Evolutionary conservation across 805 yeast genomes (phyloP).

Genomic region (Scheffersomyces coipomensis): DNA sequence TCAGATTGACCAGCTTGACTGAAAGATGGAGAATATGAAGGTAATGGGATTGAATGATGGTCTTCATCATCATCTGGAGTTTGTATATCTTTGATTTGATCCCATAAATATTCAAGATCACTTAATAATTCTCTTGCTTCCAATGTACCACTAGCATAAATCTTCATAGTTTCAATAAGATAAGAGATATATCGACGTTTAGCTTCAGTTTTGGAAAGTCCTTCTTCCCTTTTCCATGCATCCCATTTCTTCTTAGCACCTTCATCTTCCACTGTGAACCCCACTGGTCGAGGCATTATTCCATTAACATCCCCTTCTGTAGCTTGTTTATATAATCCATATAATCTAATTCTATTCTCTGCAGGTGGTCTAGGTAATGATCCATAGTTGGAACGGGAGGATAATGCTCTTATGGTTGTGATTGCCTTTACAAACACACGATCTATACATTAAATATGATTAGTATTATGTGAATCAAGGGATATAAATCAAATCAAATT

Average conservation of each 20-base stretch:
- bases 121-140: constrained; percentile 64
- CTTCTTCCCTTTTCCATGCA: constrained; percentile 79
- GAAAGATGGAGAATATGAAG: constrained; percentile 34
- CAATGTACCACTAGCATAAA: constrained; percentile 63
- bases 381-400: constrained; percentile 60
- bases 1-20: constrained; percentile 37
- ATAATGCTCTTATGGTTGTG: constrained; percentile 70
- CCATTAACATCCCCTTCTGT: constrained; percentile 82
- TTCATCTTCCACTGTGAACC: constrained; percentile 58
- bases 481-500: too few relatives aligned
- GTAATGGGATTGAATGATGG: constrained; percentile 23
- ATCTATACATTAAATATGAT: constrained; percentile 39
- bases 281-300: constrained; percentile 64
- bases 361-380: constrained; percentile 76
- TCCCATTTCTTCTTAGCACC: constrained; percentile 77
- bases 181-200: constrained; percentile 67
- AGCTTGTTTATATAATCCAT: constrained; percentile 86
- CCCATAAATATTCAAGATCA: constrained; percentile 75
- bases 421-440: constrained; percentile 82
- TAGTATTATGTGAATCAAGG: too few relatives aligned
- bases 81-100: constrained; percentile 57
- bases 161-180: constrained; percentile 69
- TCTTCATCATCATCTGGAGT: constrained; percentile 28
- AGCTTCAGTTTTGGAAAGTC: constrained; percentile 67
- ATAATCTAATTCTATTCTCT: constrained; percentile 62